Base-by-base conservation (phyloP, 768 basidiomycete genomes). In the Termitomyces heimii region DNA sequence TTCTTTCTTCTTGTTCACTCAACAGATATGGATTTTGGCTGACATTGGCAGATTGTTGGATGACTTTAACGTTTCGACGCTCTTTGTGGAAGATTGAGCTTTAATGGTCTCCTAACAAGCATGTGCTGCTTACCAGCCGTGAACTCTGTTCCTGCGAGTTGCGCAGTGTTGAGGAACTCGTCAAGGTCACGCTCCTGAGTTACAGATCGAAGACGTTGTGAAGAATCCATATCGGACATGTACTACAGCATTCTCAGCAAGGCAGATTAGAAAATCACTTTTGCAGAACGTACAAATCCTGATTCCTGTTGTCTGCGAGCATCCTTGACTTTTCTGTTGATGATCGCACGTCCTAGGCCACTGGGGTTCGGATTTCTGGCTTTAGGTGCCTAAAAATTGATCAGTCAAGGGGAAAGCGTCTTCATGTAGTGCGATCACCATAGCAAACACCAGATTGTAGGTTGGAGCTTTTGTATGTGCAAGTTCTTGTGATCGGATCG, bases 111-210 rank as follows among this genome's bases (percentile, higher is more conserved):
- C 32, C 42, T 35, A 34, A 32, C 18, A 26, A 45, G 10, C 51
- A 35, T 20, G 43, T 39, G 37, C 50, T 26, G 64, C 82, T 35
- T 58, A 96, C 95, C 96, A 35, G 96, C 96, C 18, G 93, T 92
- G 67, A 99, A 99, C 64, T 99, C 93, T 12, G 90, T 90, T 51
- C 89, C 96, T 14, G 97, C 97, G 54, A 99, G 76, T 65, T 94
- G 90, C 10, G 97, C 97, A 13, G 92, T 97, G 67, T 84, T 95
- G 55, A 99, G 72, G 69, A 99, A 99, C 71, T 95, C 96, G 63
- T 98, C 94, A 20, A 99, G 77, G 75, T 98, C 94, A 55, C 85
- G 77, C 73, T 99, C 96, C 73, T 98, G 95, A 0, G 97, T 99
- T 22, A 99, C 86, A 0, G 96, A 98, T 67, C 87, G 84, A 37